Evolutionary conservation across 495 filamentous ascomycete genomes (phyloP).

Genomic region (Penicillium lagena): DNA sequence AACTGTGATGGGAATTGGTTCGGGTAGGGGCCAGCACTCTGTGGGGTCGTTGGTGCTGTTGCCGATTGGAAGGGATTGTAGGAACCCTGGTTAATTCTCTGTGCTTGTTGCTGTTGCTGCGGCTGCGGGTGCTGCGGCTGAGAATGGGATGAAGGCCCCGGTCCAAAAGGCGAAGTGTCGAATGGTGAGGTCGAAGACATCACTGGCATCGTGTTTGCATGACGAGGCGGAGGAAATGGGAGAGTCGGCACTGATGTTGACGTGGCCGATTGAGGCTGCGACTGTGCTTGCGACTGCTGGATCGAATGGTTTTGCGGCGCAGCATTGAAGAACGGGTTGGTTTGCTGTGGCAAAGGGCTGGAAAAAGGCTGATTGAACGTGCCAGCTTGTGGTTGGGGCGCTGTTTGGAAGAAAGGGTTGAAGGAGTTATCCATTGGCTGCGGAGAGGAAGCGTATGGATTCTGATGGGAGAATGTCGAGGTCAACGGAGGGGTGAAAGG

Average conservation of each 20-base stretch:
- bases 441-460: constrained; percentile 33
- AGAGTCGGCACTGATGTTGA: constrained; percentile 28
- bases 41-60: constrained; percentile 21
- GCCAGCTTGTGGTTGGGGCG: constrained; percentile 33
- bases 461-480: constrained; percentile 45
- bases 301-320: constrained; percentile 21
- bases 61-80: constrained; percentile 34
- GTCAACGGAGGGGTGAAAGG: constrained; percentile 55
- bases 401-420: constrained; percentile 62
- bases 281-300: neutral
- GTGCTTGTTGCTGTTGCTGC: constrained; percentile 28
- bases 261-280: constrained; percentile 18
- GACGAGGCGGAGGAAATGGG: constrained; percentile 23
- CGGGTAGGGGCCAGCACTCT: constrained; percentile 15
- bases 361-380: constrained; percentile 22
- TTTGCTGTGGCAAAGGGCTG: constrained; percentile 27
- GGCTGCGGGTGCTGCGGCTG: constrained; percentile 28
- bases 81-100: constrained; percentile 17
- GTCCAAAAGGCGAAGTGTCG: constrained; percentile 27
- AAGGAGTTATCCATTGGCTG: constrained; percentile 39
- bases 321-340: constrained; percentile 51
- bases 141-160: constrained; percentile 28
- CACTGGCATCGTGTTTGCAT: constrained; percentile 39
- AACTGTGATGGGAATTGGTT: constrained; percentile 21
- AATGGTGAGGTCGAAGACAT: constrained; percentile 27